A percentile compares a stretch with the other conserved stretches of the same genome.
Conservation (phyloP, 1,284 basidiomycete species). For the Rhodotorula sp. region DNA sequence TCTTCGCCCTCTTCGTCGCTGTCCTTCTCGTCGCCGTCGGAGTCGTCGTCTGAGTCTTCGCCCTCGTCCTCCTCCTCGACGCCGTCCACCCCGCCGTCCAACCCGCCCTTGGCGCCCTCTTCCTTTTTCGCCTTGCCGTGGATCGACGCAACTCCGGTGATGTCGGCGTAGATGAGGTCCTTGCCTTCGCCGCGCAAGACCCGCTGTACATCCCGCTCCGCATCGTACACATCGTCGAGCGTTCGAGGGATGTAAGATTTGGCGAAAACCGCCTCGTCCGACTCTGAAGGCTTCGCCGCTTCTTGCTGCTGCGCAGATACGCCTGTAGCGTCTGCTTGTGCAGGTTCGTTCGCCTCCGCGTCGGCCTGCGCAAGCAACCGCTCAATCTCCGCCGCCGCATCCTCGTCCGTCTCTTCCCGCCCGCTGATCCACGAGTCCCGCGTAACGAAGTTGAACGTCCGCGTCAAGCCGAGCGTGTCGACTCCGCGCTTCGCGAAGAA, state of each 20-base stretch:
- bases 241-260: conserved; percentile 87
- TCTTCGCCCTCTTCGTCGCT: conserved; percentile 44
- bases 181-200: conserved; percentile 66
- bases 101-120: conserved; percentile 43
- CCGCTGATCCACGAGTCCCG: conserved; percentile 52
- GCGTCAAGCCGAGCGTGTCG: conserved; percentile 71
- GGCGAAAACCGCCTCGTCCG: conserved; percentile 81
- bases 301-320: conserved; percentile 46
- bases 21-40: conserved; percentile 11
- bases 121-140: conserved; percentile 46
- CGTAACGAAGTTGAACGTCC: conserved; percentile 85
- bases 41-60: conserved; percentile 35
- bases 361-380: conserved; percentile 23
- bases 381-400: conserved; percentile 34
- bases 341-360: conserved; percentile 5
- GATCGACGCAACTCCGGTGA: conserved; percentile 66
- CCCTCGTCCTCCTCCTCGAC: conserved; percentile 43
- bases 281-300: conserved; percentile 48
- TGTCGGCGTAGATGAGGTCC: conserved; percentile 77
- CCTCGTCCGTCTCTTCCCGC: conserved; percentile 44
- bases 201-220: conserved; percentile 79
- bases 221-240: conserved; percentile 85
- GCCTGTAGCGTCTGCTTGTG: conserved; percentile 32
- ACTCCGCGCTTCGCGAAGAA: conserved; percentile 81
- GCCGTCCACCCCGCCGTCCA: conserved; percentile 50